Evolutionary conservation across 2,329 filamentous ascomycete genomes (phyloP), one percentile per base, ranked within the genome.

Genomic region (Diaporthe sp.): DNA sequence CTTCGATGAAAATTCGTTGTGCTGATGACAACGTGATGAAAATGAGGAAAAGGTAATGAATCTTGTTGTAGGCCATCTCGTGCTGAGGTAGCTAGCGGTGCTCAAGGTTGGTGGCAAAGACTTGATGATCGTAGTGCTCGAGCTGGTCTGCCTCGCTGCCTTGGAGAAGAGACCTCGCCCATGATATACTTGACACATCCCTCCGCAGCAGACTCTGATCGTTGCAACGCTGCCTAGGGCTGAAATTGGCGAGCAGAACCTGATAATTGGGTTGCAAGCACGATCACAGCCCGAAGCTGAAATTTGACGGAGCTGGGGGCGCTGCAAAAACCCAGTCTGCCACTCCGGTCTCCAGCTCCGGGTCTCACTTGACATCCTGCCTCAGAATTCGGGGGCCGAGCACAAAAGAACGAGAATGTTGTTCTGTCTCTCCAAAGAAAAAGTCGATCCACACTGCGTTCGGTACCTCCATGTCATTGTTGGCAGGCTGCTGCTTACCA

Each of bases 1-100:
- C 51, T 51, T 74, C 61, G 39, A 74, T 74, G 28, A 57, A 57
- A 5, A 57, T 7, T 57, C 53, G 25, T 3, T 57, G 53, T 22
- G 53, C 25, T 6, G 53, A 28, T 31, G 53, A 28, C 53, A 57
- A 17, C 15, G 53, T 20, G 28, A 31, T 31, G 53, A 20, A 20
- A 17, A 28, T 31, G 25, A 57, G 25, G 12, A 31, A 22, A 31
- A 31, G 13, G 25, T 20, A 7, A 2, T 31, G 20, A 2, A 31
- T 20, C 2, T 9, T 31, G 1, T 28, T 15, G 25, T 57, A 31
- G 5, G 28, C 53, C 53, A 57, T 57, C 25, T 57, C 15, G 53
- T 57, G 53, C 25, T 34, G 4, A 6, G 25, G 25, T 57, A 15
- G 53, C 13, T 31, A 57, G 53, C 53, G 25, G 15, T 57, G 6